Percentiles rank a stretch among this genome's conserved stretches.
phyloP scores from a whole-genome alignment of 169 alveolate genomes.

The Plasmodium vinckei region DNA sequence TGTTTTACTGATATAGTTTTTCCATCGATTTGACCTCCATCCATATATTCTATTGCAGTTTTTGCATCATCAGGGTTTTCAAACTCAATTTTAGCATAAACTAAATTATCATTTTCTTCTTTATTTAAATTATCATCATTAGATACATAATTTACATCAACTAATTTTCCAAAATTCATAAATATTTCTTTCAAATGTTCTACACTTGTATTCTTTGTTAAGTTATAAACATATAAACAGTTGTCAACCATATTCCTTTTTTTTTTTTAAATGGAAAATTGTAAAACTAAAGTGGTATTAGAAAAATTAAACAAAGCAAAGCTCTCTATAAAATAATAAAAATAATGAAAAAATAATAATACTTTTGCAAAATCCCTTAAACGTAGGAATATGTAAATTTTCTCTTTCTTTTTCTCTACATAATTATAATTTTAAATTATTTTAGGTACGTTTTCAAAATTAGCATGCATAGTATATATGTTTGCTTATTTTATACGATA shows the following conservation, averaged over 20 bases:
- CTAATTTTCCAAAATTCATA: constrained; percentile 49
- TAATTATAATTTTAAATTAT: too few species aligned
- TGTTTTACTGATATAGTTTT: constrained; percentile 51
- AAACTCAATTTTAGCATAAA: constrained; percentile 34
- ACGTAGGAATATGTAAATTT: too few species aligned
- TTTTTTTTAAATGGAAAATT: background rate
- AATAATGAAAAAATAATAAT: too few species aligned
- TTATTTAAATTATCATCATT: constrained; percentile 29
- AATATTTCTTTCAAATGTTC: constrained; percentile 61
- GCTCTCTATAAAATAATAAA: too few species aligned
- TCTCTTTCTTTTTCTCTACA: too few species aligned
- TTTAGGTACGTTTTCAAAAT: too few species aligned
- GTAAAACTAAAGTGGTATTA: too few species aligned
- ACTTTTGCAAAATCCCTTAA: too few species aligned
- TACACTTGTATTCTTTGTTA: constrained; percentile 42
- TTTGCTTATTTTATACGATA: too few species aligned
- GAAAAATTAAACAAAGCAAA: too few species aligned
- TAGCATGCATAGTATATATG: too few species aligned
- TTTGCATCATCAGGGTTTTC: constrained; percentile 45
- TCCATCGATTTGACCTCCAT: constrained; percentile 69
- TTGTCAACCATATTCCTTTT: constrained; percentile 21
- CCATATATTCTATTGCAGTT: constrained; percentile 47
- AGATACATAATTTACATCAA: constrained; percentile 14
- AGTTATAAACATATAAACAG: constrained; percentile 25
- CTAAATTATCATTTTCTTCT: background rate